Base-by-base conservation (phyloP, 495 filamentous ascomycete genomes). In the Xylaria curta region DNA sequence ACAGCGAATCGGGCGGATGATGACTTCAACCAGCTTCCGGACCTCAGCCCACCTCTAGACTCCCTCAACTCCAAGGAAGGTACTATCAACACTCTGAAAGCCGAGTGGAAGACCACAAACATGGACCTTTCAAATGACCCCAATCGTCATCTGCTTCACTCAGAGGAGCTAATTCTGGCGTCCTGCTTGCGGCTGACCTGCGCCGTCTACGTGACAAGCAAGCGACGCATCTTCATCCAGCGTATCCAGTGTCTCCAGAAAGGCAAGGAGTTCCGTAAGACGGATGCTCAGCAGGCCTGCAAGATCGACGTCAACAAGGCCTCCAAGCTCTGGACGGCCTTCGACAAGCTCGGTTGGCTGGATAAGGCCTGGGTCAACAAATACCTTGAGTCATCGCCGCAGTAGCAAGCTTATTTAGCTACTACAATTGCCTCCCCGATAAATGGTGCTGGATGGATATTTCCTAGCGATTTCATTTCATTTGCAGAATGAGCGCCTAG, bases 281-380 rank as follows among this genome's bases (percentile, higher is more conserved):
- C 96, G n/a, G 93, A 97, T 79, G 93, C 94, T 42, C 96, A 99
- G 81, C 93, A 97, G 80, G 94, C 94, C 33, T 97, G 94, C 88
- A 97, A 97, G 85, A 97, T 98, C 72, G 96, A 99, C 79, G 96
- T 98, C 80, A 98, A 98, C 85, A 99, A 99, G 86, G 94, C 96
- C 36, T 97, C 93, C 76, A 97, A 96, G 80, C 87, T 99, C 64
- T 97, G 94, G 94, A 90, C 91, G 53, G 94, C 94, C 36, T 99
- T 93, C 78, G 92, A 98, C 26, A 91, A 90, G 63, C 93, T 97
- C 61, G 94, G 94, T 66, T 97, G 95, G 94, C 91, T 98, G 75
- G 86, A 93, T 42, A 82, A 84, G 15, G 80, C 88, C 54, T 88
- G 85, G 82, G 90, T 95, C 74, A 76, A 81, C 66, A 72, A 86